Conservation (phyloP, 257 asterid species). For the Vinca minor region DNA sequence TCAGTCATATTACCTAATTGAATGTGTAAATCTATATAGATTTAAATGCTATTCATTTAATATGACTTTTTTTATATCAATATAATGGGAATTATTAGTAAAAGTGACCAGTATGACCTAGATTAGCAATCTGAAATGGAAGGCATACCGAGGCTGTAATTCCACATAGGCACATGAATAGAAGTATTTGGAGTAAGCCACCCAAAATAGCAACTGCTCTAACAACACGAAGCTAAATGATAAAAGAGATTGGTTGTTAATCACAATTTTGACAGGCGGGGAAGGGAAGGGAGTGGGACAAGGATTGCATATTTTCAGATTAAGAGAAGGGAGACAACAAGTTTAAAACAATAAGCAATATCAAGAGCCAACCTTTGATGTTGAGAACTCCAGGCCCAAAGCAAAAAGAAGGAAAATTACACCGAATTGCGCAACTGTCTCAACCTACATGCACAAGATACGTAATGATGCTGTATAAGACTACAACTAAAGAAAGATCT, state of each 20-base stretch:
- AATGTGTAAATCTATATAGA: neutral
- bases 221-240: constrained; percentile 80
- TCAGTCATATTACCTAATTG: neutral
- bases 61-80: too few species aligned
- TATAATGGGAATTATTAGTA: neutral
- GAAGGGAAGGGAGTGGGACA: too few species aligned
- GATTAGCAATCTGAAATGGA: neutral
- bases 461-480: too few species aligned
- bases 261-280: neutral
- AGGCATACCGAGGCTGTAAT: constrained; percentile 74
- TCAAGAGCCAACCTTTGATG: constrained; percentile 56
- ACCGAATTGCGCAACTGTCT: constrained; percentile 99
- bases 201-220: constrained; percentile 99
- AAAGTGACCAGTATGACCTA: too few species aligned
- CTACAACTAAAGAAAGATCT: neutral
- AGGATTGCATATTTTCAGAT: neutral
- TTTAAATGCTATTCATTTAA: neutral
- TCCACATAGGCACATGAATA: constrained; percentile 92
- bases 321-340: constrained; percentile 1
- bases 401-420: constrained; percentile 97
- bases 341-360: neutral
- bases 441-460: constrained; percentile 55
- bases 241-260: constrained; percentile 1
- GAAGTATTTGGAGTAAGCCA: constrained; percentile 84
- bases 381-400: constrained; percentile 91